These are phyloP conservation scores for Cladobotryum mycophilum DNA, from an alignment of 2,329 filamentous ascomycete species.

Conservation along the genomic window DNA sequence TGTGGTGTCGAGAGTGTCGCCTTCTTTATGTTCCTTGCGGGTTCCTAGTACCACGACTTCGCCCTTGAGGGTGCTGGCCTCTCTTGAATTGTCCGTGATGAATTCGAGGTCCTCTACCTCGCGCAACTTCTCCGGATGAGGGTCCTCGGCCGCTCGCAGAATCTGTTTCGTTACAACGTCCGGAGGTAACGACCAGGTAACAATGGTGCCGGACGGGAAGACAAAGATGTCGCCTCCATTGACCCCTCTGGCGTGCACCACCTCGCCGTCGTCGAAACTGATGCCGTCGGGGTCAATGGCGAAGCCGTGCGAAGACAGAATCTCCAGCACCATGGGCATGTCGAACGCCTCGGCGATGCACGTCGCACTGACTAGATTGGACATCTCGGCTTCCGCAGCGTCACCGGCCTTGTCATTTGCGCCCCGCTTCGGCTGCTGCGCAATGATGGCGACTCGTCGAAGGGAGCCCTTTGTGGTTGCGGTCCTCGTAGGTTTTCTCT, in stretches of 20 bases:
- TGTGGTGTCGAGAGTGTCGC: slow-evolving; percentile 51
- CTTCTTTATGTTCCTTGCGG: slow-evolving; percentile 44
- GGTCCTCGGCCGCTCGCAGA: slow-evolving; percentile 66
- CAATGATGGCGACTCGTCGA: slow-evolving; percentile 78
- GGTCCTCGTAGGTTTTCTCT: slow-evolving; percentile 41
- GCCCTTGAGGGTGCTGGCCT: slow-evolving; percentile 72
- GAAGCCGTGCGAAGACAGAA: slow-evolving; percentile 54
- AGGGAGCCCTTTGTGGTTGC: slow-evolving; percentile 63
- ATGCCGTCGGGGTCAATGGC: slow-evolving; percentile 55
- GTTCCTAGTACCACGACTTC: slow-evolving; percentile 88
- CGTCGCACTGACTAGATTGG: slow-evolving; percentile 49
- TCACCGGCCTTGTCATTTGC: slow-evolving; percentile 26
- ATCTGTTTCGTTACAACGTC: slow-evolving; percentile 69
- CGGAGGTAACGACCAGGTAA: slow-evolving; percentile 82
- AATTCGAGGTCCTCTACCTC: slow-evolving; percentile 92
- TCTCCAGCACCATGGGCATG: slow-evolving; percentile 53
- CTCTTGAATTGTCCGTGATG: slow-evolving; percentile 63
- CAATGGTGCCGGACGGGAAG: slow-evolving; percentile 89
- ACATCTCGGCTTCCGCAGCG: slow-evolving; percentile 28
- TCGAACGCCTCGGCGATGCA: slow-evolving; percentile 59
- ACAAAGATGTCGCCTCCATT: slow-evolving; percentile 84
- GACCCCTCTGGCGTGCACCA: slow-evolving; percentile 55
- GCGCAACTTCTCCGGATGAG: slow-evolving; percentile 60
- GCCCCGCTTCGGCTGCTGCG: slow-evolving; percentile 52
- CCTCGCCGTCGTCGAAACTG: slow-evolving; percentile 54